Base-by-base conservation (phyloP, 805 yeast genomes). In the Blastobotrys americana region DNA sequence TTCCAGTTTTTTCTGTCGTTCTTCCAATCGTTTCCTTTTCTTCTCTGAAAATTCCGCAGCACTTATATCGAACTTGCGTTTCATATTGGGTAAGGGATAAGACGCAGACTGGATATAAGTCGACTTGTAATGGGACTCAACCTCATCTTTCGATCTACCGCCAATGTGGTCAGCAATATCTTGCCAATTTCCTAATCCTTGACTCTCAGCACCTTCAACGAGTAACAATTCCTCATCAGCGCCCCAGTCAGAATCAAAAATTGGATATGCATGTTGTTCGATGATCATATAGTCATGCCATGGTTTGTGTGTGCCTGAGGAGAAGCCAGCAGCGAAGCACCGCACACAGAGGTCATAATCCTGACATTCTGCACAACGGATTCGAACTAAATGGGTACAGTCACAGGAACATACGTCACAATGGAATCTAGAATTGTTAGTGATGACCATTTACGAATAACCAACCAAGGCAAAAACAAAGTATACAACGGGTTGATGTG, bases 321-420 rank as follows among this genome's bases (percentile, higher is more conserved):
- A 68, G 13, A 76, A 68, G 10, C 98, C 99, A 45, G 79, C 76
- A 2, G 96, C 82, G 67, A 93, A 93, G 63, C 99, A 93, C 2
- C 95, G 96, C 3, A 94, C 97, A 70, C 99, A 93, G n/a, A 93
- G 69, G 62, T 93, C 98, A 58, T 90, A 93, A 63, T 90, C 97
- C 2, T 78, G 71, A 65, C 98, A 94, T 27, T 79, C 82, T 0
- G 97, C 97, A 70, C 98, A 93, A 42, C 84, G 73, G 39, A 93
- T 81, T 50, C 97, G 74, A 39, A 93, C 93, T 53, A 97, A 69
- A 57, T 89, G 81, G 1, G 97, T 89, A 61, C 97, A 85, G 63
- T 93, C 98, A 1, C 95, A 74, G n/a, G 96, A 82, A 61, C 99
- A 93, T 9, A 87, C 87, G 65, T 93, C 98, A 67, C 99, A 93